Evolutionary conservation across 2,329 filamentous ascomycete genomes (phyloP).

Genomic region (Didymella keratinophila): DNA sequence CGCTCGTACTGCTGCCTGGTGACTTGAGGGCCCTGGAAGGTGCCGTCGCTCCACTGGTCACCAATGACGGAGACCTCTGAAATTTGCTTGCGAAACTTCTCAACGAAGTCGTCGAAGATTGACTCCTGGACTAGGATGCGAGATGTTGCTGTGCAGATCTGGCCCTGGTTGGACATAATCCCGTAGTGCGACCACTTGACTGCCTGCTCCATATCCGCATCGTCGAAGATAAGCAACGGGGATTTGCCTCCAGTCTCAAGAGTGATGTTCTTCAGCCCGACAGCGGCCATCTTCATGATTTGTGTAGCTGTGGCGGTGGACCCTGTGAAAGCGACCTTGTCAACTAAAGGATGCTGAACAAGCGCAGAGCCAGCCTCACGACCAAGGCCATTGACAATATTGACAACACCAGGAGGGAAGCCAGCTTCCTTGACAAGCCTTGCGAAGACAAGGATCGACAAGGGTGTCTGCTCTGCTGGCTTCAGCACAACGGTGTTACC

Average conservation of each 20-base stretch:
- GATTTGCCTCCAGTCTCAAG: constrained; percentile 57
- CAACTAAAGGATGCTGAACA: constrained; percentile 69
- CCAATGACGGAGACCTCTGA: constrained; percentile 35
- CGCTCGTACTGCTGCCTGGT: constrained; percentile 56
- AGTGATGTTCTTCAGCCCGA: constrained; percentile 53
- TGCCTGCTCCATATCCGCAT: constrained; percentile 55
- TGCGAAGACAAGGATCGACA: constrained; percentile 35
- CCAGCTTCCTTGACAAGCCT: constrained; percentile 47
- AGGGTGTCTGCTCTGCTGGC: constrained; percentile 63
- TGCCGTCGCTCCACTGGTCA: constrained; percentile 53
- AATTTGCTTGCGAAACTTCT: constrained; percentile 53
- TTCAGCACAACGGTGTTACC: constrained; percentile 65
- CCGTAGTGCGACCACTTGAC: constrained; percentile 46
- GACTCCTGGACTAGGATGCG: constrained; percentile 51
- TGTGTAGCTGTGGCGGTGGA: constrained; percentile 72
- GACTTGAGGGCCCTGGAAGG: constrained; percentile 57
- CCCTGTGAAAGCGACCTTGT: constrained; percentile 81
- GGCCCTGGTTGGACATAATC: constrained; percentile 50
- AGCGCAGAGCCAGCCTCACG: constrained; percentile 67
- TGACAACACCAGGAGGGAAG: constrained; percentile 53
- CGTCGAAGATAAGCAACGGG: constrained; percentile 56
- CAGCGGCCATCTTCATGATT: constrained; percentile 57
- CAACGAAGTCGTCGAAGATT: constrained; percentile 35
- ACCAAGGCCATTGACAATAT: constrained; percentile 62
- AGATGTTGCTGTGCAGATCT: constrained; percentile 51